A percentile compares a stretch with the other conserved stretches of the same genome.
Evolutionary conservation across 2,329 filamentous ascomycete genomes (phyloP).

Genomic region (Trichoderma koningii): DNA sequence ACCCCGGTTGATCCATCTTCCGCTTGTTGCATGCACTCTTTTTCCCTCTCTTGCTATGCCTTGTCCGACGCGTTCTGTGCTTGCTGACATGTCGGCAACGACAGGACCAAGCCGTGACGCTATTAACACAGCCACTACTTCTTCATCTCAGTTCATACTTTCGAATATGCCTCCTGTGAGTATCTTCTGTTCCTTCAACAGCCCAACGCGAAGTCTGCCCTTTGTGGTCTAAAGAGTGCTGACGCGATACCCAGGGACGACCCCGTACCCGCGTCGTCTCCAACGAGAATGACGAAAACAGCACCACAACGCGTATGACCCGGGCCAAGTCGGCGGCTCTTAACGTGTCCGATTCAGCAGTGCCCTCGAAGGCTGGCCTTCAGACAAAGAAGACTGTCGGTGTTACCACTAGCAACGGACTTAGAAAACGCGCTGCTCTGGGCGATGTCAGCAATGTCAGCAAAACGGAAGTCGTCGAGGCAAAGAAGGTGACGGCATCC

Average conservation of each 20-base stretch:
- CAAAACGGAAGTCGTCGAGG: slow-evolving; percentile 71
- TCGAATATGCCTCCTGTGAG: slow-evolving; percentile 44
- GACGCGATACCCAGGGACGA: slow-evolving; percentile 27
- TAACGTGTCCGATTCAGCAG: slow-evolving; percentile 63
- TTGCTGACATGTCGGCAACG: slow-evolving; percentile 14
- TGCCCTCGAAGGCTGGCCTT: slow-evolving; percentile 62
- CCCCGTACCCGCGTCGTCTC: slow-evolving; percentile 70
- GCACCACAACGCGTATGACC: slow-evolving; percentile 77
- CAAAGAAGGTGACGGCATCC: slow-evolving; percentile 68
- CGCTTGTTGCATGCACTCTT: background rate
- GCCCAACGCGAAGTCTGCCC: background rate
- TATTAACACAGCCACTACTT: slow-evolving; percentile 6
- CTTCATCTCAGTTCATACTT: slow-evolving; percentile 21
- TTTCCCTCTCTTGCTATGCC: slow-evolving; percentile 16
- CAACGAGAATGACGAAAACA: slow-evolving; percentile 96
- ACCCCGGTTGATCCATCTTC: slow-evolving; percentile 6
- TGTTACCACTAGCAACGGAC: slow-evolving; percentile 50
- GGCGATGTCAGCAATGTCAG: slow-evolving; percentile 95
- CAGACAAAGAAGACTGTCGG: slow-evolving; percentile 68
- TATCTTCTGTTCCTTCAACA: background rate
- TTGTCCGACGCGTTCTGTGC: slow-evolving; percentile 26
- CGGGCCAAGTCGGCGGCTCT: slow-evolving; percentile 85
- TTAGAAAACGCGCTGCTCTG: slow-evolving; percentile 78
- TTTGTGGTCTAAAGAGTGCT: background rate
- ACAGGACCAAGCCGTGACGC: slow-evolving; percentile 12